Evolutionary conservation across 441 rosid species (phyloP), one percentile per base, ranked within the genome.

Genomic region (Daphne laureola): DNA sequence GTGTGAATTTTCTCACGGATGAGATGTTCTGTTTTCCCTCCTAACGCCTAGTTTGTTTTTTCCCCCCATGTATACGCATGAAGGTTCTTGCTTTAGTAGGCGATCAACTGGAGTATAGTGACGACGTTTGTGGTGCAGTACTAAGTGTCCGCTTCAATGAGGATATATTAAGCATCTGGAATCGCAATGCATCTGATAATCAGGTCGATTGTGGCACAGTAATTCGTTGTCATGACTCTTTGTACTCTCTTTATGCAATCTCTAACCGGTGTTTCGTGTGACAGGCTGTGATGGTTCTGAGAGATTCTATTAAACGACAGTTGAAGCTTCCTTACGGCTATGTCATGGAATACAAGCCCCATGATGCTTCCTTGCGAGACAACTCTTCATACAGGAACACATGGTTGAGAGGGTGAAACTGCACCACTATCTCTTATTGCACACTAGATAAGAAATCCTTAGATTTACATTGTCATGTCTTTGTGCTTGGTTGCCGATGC

Each of bases 271-370:
- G 54, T 31, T 47, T 53, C 17, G 21, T 11, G 21, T 58, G 43
- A 27, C 80, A 93, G 99, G 92, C 95, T 48, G 97, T 93, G 71
- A 93, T 93, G 97, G 87, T 84, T 35, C 71, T 93, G 35, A 85
- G 99, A 73, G 97, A 93, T 80, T 75, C 98, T 14, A 93, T 87
- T 66, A 93, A 93, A 67, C 70, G 96, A 58, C 97, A 93, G 67
- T 77, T 93, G 63, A 93, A 87, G 79, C 83, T 93, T 63, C 97
- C 96, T 51, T 85, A 85, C 63, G 62, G 79, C 56, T 93, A 87
- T 64, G 87, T 90, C 3, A 90, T 90, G 97, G 99, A 90, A 58
- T 90, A 87, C 90, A 90, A 93, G 78, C 84, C 94, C 59, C 99
- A 87, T 2, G 88, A 90, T 69, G 94, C 95, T 55, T 93, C 95